Evolutionary conservation across 768 basidiomycete species (phyloP), one percentile per base, ranked within the genome.

Genomic region (Mycena filopes): DNA sequence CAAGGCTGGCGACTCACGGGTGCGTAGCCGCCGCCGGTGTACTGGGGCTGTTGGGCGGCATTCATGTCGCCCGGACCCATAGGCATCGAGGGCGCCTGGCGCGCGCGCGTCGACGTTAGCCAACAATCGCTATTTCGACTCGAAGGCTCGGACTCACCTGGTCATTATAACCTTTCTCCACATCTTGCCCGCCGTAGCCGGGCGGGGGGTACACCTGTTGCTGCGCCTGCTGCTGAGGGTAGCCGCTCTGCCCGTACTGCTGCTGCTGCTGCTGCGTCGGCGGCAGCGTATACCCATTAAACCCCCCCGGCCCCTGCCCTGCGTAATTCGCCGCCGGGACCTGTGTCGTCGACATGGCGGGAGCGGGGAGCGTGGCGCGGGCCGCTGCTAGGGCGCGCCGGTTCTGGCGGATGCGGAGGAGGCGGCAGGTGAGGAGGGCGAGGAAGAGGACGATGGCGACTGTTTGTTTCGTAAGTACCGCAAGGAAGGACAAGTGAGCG

Each of bases 211-310:
- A 48, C 1, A 12, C 11, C 36, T 36, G 45, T 8, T n/a, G 12
- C 28, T 55, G 23, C 21, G 6, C 7, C 20, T 33, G 50, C 13
- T 13, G 25, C 46, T 29, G 38, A n/a, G 36, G 23, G 36, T 36
- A 36, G 15, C 36, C 36, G n/a, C n/a, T n/a, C 23, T 58, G 56
- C 1, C 45, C 45, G n/a, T 38, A 48, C 8, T 9, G 15, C 46
- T 13, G 36, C 26, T 49, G 47, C 23, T 15, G 38, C 5, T 6
- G 13, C 21, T 46, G 25, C 20, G 46, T 47, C 33, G 48, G 42
- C 15, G 59, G 59, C 11, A 60, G 12, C 10, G 59, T 29, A 29
- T 60, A 60, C 12, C 48, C 48, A 28, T 60, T 60, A 49, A 50
- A 60, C 4, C 58, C 58, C 33, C 57, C 57, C 16, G 47, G 57